Evolutionary conservation across 768 basidiomycete genomes (phyloP).

Genomic region (Ephemerocybe angulata): DNA sequence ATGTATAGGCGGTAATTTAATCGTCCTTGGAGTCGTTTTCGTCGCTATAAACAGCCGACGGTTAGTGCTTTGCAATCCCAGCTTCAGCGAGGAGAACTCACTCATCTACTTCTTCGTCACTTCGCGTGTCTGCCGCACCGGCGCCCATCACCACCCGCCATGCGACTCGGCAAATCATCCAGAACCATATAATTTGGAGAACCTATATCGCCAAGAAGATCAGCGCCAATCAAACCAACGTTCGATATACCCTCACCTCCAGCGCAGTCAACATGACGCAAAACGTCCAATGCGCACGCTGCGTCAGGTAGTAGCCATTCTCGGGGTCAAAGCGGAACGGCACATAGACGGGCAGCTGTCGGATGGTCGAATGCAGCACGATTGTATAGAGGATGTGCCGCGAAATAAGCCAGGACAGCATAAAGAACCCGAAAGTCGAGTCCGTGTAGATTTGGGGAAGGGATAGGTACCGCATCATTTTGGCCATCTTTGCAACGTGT

Average conservation of each 20-base stretch:
- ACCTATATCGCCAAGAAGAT: no score
- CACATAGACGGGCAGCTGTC: slow-evolving; percentile 48
- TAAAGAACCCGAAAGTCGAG: slow-evolving; percentile 71
- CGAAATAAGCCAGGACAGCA: slow-evolving; percentile 87
- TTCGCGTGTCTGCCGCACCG: slow-evolving; percentile 80
- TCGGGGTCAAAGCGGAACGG: slow-evolving; percentile 58
- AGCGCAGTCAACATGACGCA: slow-evolving; percentile 50
- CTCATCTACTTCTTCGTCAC: slow-evolving; percentile 65
- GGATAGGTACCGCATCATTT: slow-evolving; percentile 88
- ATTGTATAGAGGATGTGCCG: slow-evolving; percentile 79
- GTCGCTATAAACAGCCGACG: not conserved
- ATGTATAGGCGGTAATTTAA: not conserved
- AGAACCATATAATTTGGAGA: slow-evolving; percentile 82
- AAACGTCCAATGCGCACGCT: slow-evolving; percentile 45
- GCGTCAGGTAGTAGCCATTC: slow-evolving; percentile 54
- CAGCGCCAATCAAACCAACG: no score
- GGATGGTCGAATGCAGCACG: slow-evolving; percentile 59
- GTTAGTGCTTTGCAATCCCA: not conserved
- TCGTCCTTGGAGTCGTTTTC: slow-evolving; percentile 5
- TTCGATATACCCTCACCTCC: slow-evolving; percentile 46
- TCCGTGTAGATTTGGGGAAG: slow-evolving; percentile 64
- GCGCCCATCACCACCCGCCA: slow-evolving; percentile 70
- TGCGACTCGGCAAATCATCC: slow-evolving; percentile 81
- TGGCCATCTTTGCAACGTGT: slow-evolving; percentile 61
- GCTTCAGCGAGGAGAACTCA: not conserved